Evolutionary conservation across 2,329 filamentous ascomycete genomes (phyloP).

Genomic region (Didymella exigua): DNA sequence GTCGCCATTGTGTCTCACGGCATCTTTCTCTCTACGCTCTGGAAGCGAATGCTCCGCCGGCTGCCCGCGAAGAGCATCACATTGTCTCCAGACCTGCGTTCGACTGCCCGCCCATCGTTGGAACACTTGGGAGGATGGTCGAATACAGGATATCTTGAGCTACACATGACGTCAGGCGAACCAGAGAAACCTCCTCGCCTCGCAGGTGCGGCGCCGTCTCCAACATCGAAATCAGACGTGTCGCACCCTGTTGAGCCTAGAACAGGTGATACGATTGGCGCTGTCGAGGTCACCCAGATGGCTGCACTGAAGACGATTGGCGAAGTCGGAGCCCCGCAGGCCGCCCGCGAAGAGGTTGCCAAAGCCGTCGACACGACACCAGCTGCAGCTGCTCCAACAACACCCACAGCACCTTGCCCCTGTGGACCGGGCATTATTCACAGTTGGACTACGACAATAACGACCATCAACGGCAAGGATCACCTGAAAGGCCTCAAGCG

Average conservation of each 20-base stretch:
- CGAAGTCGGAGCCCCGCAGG: neutral
- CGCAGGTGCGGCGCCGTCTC: neutral
- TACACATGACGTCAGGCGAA: constrained; percentile 40
- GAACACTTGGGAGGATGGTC: constrained; percentile 66
- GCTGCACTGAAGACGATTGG: no score
- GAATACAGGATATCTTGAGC: constrained; percentile 67
- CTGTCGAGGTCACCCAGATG: neutral
- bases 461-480: constrained; percentile 69
- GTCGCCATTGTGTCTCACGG: constrained; percentile 82
- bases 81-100: constrained; percentile 52
- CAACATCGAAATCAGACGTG: neutral
- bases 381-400: neutral
- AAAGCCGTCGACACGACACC: neutral
- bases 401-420: neutral
- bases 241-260: neutral
- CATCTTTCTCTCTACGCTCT: constrained; percentile 74
- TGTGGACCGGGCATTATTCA: constrained; percentile 20
- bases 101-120: constrained; percentile 50
- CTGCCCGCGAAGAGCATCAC: constrained; percentile 57
- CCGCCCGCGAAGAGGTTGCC: no score
- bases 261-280: neutral
- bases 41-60: constrained; percentile 65
- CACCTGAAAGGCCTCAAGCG: constrained; percentile 78
- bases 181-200: neutral
- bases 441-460: constrained; percentile 59